Evolutionary conservation across 1,139 yeast species (phyloP), one percentile per base, ranked within the genome.

Genomic region (Kodamaea alishanica): DNA sequence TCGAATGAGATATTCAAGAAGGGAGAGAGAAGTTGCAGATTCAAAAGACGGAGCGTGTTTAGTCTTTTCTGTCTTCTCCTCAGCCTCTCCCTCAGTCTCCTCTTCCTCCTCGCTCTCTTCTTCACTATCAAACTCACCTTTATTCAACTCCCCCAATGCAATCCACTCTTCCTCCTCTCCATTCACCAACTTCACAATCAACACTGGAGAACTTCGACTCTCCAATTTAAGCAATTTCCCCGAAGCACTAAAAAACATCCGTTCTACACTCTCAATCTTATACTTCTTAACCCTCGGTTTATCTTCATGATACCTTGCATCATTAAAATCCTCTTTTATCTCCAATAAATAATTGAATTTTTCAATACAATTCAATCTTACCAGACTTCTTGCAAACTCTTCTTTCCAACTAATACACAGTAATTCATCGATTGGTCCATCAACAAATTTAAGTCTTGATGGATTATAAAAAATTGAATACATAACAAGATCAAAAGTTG

Each of bases 221-320:
- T 81, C 87, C 11, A 86, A 63, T 40, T 77, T 77, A 29, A 86
- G 67, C 10, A 85, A 60, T 40, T 73, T 73, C 0, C 94, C 94
- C 2, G 90, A 81, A 1, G 85, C 86, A 43, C 84, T 78, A 60
- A 84, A 86, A 49, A 83, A 86, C 41, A 84, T 59, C 43, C 81
- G 68, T 6, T 72, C 63, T 3, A 85, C 65, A 2, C 64, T 55
- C 7, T 64, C 54, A 2, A 82, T 59, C 33, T 75, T 70, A 26
- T 75, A 55, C 3, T 52, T 45, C 20, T 63, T 55, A 1, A 49
- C 47, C 10, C 60, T 61, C 0, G 75, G 70, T 6, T 73, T 77
- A 8, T 67, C 75, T 8, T 81, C 84, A 51, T 86, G 95, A 52
- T 83, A 86, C 41, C 95, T 63, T 0, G 78, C 88, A 58, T 86